Evolutionary conservation across 305 asterid genomes (phyloP).

Genomic region (Plantago coronopus): DNA sequence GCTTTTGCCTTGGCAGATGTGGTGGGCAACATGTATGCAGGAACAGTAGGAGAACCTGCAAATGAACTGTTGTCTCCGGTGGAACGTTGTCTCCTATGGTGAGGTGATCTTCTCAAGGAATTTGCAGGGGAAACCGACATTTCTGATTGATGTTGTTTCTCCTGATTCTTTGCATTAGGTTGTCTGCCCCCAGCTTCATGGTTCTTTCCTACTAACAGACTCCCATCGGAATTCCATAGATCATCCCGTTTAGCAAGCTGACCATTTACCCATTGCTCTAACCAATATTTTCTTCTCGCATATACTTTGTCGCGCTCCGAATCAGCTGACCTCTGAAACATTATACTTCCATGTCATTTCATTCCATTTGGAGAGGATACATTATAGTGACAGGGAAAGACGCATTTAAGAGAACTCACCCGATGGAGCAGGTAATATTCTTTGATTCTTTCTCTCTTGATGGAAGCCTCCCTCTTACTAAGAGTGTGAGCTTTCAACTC

Average conservation of each 20-base stretch:
- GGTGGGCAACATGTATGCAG: slow-evolving; percentile 91
- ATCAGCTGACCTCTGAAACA: slow-evolving; percentile 79
- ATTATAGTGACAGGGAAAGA: slow-evolving; percentile 13
- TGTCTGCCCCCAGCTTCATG: slow-evolving; percentile 38
- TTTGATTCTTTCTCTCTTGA: slow-evolving; percentile 67
- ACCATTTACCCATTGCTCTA: slow-evolving; percentile 90
- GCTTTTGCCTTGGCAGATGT: slow-evolving; percentile 81
- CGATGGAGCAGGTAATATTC: slow-evolving; percentile 81
- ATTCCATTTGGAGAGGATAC: slow-evolving; percentile 11
- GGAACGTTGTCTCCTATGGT: slow-evolving; percentile 64
- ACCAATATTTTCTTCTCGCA: slow-evolving; percentile 71
- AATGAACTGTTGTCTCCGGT: slow-evolving; percentile 50
- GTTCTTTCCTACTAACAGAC: slow-evolving; percentile 36
- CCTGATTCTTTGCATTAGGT: slow-evolving; percentile 28
- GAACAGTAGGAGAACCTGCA: slow-evolving; percentile 49
- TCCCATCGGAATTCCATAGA: slow-evolving; percentile 31
- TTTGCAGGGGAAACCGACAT: slow-evolving; percentile 37
- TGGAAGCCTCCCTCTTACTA: slow-evolving; percentile 65
- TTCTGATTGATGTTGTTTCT: slow-evolving; percentile 47
- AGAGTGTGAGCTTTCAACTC: slow-evolving; percentile 49
- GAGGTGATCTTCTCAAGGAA: slow-evolving; percentile 49
- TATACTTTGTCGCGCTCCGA: slow-evolving; percentile 56
- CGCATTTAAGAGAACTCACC: slow-evolving; percentile 37
- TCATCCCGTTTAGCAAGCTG: slow-evolving; percentile 70
- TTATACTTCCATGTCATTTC: slow-evolving; percentile 1